Base-by-base conservation (phyloP, 495 filamentous ascomycete species). In the Penicillium coprophilum region DNA sequence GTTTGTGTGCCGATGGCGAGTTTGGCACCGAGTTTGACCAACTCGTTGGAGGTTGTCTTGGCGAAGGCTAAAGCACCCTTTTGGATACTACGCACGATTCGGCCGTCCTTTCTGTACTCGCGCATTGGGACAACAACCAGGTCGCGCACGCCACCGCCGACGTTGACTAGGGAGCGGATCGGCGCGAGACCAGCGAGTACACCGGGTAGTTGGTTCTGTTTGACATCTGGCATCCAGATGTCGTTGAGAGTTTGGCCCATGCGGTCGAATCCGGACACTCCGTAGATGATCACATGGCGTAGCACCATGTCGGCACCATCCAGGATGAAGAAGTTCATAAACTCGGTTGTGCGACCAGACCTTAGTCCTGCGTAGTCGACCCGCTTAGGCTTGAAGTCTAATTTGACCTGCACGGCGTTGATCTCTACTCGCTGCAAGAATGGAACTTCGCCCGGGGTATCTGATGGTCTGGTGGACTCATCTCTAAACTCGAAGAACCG, bases 401-500 rank as follows among this genome's bases (percentile, higher is more conserved):
- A 81, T 58, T 85, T 89, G 48, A 99, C 75, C 12, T 83, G 87
- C 10, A 97, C 79, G 13, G 89, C 81, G 59, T 91, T 88, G 50
- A 99, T 81, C 69, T 97, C 92, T 17, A 88, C 86, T 38, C 95
- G 82, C 62, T 97, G 95, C 12, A 99, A 71, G 73, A 97, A 99
- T 0, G 91, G 91, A 27, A 87, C 77, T 38, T 96, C 93, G 30
- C 78, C 82, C 1, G 85, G 79, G 7, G 78, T 66, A 23, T 58
- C 65, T 1, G 85, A 78, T 13, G 58, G 57, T 4, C 81, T 77
- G 21, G 74, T 73, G 0, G 82, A 78, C 34, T 92, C 89, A 67
- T 97, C 92, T 63, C 94, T 90, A 78, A 97, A 99, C 63, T 94
- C 93, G 63, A 99, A 97, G 77, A 97, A 99, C 2, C 94, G 82